Base-by-base conservation (phyloP, 2,329 filamentous ascomycete species). In the Pestalotiopsis sp. region DNA sequence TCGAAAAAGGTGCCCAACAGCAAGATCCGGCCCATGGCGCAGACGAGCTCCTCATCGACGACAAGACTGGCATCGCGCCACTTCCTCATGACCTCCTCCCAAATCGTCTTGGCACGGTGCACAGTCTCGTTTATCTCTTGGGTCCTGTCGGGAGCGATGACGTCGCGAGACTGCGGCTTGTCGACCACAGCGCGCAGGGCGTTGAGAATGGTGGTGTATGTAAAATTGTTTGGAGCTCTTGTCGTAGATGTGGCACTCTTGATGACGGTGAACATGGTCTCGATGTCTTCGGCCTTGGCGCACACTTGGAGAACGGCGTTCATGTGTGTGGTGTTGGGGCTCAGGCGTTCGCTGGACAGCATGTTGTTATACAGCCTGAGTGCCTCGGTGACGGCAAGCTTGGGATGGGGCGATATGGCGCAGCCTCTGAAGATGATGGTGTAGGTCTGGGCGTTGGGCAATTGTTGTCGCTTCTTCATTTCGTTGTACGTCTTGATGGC, bases 391-490 rank as follows among this genome's bases (percentile, higher is more conserved):
- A 96, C 86, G 63, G 90, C 90, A 38, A 88, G 79, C 58, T 86
- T 83, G 0, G 85, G 80, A 69, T 91, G 86, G 1, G 86, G 77
- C 17, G 91, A 89, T 57, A 85, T 81, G 56, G 91, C 87, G 67
- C 95, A 89, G 38, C 94, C 95, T 65, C 89, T 86, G 73, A 99
- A 90, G 69, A 98, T 87, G 69, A 93, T 90, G 20, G 93, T 96
- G 77, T 93, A 98, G 0, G 96, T 98, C 74, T 91, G 88, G 3
- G 89, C 87, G 77, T 95, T 95, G 1, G 96, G 95, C 31, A 87
- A 84, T 75, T 97, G 92, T 4, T 86, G 91, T 70, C 94, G 88
- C 82, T 98, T 98, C 83, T 98, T 99, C 95, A 99, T 98, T 92
- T 98, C 95, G 79, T 98, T 97, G 82, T 90, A 98, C n/a, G 94